Evolutionary conservation across 805 yeast genomes (phyloP), one percentile per base, ranked within the genome.

Genomic region (Scheffersomyces coipomensis): DNA sequence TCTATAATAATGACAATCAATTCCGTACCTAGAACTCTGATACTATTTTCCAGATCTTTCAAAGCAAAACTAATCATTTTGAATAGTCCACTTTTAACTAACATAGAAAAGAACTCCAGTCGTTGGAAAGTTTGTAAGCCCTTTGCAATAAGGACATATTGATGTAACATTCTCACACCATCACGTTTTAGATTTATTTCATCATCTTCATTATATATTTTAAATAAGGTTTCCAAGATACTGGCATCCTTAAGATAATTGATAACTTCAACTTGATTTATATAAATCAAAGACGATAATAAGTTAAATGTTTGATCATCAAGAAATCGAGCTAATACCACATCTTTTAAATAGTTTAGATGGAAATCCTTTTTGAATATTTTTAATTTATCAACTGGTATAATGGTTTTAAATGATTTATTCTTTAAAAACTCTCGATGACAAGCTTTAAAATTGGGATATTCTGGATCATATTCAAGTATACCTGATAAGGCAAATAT

Each of bases 391-490:
- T 73, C 64, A 10, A 83, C 67, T 1, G 89, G 88, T 8, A 65
- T 64, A 3, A 89, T 85, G 48, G 84, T 83, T 56, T 83, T 84
- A 63, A 86, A 84, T 5, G 82, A 63, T 33, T 79, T 78, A 45
- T 80, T 74, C 3, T 56, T 53, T 23, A 88, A 58, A 53, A 77
- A 84, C 17, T 78, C 78, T 37, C 97, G 68, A 63, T 87, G 88
- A 49, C 87, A 84, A 3, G 96, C 88, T 59, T 88, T 89, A 47
- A 74, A 73, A 11, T 72, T 71, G 1, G 97, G 96, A 52, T 76
- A 88, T 40, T 87, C 95, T 0, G 93, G 85, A 58, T 93, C 97
- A 59, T 88, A 68, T 59, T 93, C 99, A 34, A 91, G 62, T 10
- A 88, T 84, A 1, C 96, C 96, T 10, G 83, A 75, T 3, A 88